Evolutionary conservation across 805 yeast species (phyloP).

Genomic region (Cyberlindnera galapagoensis): DNA sequence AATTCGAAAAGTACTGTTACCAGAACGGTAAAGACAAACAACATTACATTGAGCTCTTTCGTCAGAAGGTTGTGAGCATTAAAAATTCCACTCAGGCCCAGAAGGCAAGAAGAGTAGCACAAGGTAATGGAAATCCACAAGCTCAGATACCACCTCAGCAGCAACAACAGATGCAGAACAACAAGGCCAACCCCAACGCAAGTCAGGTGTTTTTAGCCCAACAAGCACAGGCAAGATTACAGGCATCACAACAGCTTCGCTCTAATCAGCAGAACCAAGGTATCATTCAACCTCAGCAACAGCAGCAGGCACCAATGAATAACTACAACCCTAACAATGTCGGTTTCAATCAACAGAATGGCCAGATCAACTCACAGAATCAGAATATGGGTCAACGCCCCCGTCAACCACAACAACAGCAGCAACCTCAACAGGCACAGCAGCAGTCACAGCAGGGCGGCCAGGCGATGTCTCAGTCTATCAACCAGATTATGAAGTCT

Average conservation of each 20-base stretch:
- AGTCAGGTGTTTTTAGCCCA: slow-evolving; percentile 35
- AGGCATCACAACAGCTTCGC: slow-evolving; percentile 40
- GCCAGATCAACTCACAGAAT: slow-evolving; percentile 3
- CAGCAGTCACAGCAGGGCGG: slow-evolving; percentile 5
- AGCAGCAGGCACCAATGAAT: slow-evolving; percentile 3
- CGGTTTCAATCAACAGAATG: slow-evolving; percentile 16
- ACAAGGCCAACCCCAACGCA: slow-evolving; percentile 19
- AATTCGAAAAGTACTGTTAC: slow-evolving; percentile 62
- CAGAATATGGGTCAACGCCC: no score
- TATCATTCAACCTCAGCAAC: slow-evolving; percentile 1
- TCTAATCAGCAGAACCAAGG: slow-evolving; percentile 10
- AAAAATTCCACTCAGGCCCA: slow-evolving; percentile 19
- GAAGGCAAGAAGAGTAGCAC: slow-evolving; percentile 32
- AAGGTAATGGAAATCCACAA: slow-evolving; percentile 22
- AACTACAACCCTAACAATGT: slow-evolving; percentile 20
- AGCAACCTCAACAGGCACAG: slow-evolving; percentile 17
- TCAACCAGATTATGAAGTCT: slow-evolving; percentile 41
- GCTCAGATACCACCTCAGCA: slow-evolving; percentile 11
- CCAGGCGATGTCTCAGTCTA: slow-evolving; percentile 2
- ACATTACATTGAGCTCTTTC: slow-evolving; percentile 46
- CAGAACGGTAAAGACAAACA: slow-evolving; percentile 50
- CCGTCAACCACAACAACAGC: background rate
- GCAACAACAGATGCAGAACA: slow-evolving; percentile 14
- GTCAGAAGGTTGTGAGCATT: slow-evolving; percentile 21
- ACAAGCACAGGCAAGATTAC: slow-evolving; percentile 44